A percentile compares a stretch with the other conserved stretches of the same genome.
Conservation (phyloP, 192 early-diverging fungal species). For the Podila minutissima region DNA sequence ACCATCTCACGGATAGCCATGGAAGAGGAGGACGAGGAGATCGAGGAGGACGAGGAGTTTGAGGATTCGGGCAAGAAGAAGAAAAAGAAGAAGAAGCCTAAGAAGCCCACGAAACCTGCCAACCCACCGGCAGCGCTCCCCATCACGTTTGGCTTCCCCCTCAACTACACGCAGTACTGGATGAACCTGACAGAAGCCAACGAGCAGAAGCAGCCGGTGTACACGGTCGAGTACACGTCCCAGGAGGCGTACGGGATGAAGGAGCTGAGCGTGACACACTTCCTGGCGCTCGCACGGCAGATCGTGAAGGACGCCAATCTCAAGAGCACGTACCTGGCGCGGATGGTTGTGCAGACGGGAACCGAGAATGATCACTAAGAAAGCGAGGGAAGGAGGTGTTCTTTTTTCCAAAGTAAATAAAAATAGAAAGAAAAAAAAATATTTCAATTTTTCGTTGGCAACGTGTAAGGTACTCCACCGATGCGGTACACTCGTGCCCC, state of each 20-base stretch:
- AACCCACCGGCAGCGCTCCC: constrained; percentile 29
- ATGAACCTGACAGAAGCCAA: constrained; percentile 53
- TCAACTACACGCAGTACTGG: constrained; percentile 54
- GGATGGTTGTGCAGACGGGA: constrained; percentile 45
- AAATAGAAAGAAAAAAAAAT: not conserved
- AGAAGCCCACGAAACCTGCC: constrained; percentile 23
- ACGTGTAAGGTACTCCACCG: not conserved
- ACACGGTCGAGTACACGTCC: constrained; percentile 60
- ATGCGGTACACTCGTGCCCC: not conserved
- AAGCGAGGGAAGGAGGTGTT: not conserved
- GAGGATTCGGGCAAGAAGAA: constrained; percentile 15
- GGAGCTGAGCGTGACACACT: constrained; percentile 55
- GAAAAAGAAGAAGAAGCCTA: constrained; percentile 32
- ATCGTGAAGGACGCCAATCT: constrained; percentile 17
- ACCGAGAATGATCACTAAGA: constrained; percentile 34
- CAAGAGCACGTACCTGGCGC: constrained; percentile 24
- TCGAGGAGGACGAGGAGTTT: not conserved
- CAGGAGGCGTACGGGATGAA: constrained; percentile 56
- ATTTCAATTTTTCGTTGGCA: not conserved
- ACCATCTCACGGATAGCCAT: not conserved
- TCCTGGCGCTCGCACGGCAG: constrained; percentile 54
- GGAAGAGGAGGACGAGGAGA: not conserved
- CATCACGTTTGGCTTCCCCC: constrained; percentile 46
- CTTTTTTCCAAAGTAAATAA: not conserved
- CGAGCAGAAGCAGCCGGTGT: constrained; percentile 39